Evolutionary conservation across 2,329 filamentous ascomycete species (phyloP).

Genomic region (Byssochlamys sp.): DNA sequence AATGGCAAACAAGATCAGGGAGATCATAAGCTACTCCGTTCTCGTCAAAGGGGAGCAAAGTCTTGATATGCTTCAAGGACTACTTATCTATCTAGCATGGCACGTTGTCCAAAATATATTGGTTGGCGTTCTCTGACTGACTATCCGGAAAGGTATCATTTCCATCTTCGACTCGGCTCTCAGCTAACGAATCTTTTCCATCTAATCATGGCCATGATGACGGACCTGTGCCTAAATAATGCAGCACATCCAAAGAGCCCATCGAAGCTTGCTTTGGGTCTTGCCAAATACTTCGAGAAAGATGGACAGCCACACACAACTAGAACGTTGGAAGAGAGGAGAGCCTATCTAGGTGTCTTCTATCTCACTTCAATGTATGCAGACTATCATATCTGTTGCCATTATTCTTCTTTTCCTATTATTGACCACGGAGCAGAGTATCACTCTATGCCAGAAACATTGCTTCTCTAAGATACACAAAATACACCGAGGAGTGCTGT

Average conservation of each 20-base stretch:
- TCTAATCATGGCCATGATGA: slow-evolving; percentile 40
- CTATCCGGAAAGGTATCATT: slow-evolving; percentile 1
- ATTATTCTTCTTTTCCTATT: not conserved
- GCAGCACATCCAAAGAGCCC: slow-evolving; percentile 18
- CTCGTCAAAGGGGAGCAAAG: slow-evolving; percentile 34
- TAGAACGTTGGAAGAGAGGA: slow-evolving; percentile 44
- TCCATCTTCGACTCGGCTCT: slow-evolving; percentile 9
- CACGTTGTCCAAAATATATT: slow-evolving; percentile 15
- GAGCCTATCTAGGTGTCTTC: slow-evolving; percentile 46
- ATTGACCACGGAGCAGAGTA: slow-evolving; percentile 7
- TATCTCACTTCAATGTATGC: slow-evolving; percentile 46
- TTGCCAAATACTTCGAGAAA: slow-evolving; percentile 20
- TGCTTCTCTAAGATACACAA: slow-evolving; percentile 43
- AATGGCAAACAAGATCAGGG: slow-evolving; percentile 6
- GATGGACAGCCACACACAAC: slow-evolving; percentile 29
- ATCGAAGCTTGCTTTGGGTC: slow-evolving; percentile 15
- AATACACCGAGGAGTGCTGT: slow-evolving; percentile 45
- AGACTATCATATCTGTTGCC: not conserved
- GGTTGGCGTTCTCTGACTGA: not conserved
- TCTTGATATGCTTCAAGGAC: slow-evolving; percentile 40
- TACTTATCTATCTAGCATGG: slow-evolving; percentile 41
- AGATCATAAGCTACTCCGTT: slow-evolving; percentile 35
- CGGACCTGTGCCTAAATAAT: slow-evolving; percentile 38
- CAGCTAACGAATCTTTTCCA: slow-evolving; percentile 45
- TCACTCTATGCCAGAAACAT: slow-evolving; percentile 31